Conservation (phyloP, 164 flowering plant species). For the Magnolia kwangsiensis region DNA sequence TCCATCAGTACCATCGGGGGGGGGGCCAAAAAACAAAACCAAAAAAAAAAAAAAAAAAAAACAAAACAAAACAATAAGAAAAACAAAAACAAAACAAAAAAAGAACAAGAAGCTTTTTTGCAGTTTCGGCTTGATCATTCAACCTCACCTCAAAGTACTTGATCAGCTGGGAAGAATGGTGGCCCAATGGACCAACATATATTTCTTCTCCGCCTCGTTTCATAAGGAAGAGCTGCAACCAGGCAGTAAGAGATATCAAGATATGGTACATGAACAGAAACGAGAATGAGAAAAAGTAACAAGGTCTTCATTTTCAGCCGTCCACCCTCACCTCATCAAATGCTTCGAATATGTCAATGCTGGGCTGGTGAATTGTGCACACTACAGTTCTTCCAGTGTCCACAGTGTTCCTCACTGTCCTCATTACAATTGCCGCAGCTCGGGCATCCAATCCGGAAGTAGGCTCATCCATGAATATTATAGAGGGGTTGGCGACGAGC, state of each 20-base stretch:
- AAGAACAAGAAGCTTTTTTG: neutral
- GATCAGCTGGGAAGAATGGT: constrained; percentile 39
- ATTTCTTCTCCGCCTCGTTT: constrained; percentile 61
- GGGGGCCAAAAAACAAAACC: neutral
- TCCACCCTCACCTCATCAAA: constrained; percentile 47
- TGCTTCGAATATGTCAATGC: constrained; percentile 58
- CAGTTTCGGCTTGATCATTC: constrained; percentile 9
- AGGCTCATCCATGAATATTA: constrained; percentile 61
- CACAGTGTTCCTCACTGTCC: constrained; percentile 52
- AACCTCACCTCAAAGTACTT: constrained; percentile 58
- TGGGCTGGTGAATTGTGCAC: constrained; percentile 69
- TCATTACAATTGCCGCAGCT: constrained; percentile 62
- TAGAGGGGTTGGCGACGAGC: constrained; percentile 54
- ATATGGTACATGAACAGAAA: neutral
- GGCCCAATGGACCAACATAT: constrained; percentile 53
- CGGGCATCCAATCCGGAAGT: constrained; percentile 60
- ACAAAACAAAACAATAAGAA: too few species aligned
- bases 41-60: too few species aligned
- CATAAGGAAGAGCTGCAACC: constrained; percentile 46
- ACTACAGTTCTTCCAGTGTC: constrained; percentile 58
- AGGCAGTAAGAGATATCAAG: neutral
- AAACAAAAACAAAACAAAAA: neutral
- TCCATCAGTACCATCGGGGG: neutral
- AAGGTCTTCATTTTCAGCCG: neutral
- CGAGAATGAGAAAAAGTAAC: neutral